Base-by-base conservation (phyloP, 345 rosid species). In the Euphorbia lathyris region DNA sequence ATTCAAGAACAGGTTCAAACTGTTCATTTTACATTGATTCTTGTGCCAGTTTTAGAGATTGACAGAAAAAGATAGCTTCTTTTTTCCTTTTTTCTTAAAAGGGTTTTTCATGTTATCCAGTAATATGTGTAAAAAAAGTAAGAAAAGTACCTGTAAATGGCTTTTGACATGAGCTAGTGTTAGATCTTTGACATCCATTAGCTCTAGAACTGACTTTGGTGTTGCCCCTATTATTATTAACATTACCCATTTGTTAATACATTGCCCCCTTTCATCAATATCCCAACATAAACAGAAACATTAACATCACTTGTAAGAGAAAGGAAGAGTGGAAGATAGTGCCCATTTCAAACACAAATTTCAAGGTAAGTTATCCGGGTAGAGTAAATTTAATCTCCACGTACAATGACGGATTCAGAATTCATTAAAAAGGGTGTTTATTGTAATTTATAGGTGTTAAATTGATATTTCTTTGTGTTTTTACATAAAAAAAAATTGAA, bases 81-180 rank as follows among this genome's bases (percentile, higher is more conserved):
- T 40, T 20, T n/a, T 14, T 30, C 1, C 14, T 58, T 27, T 53
- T n/a, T 53, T 27, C 63, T 57, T 14, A 30, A 58, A 27, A 58
- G 26, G 22, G 51, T 45, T 12, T 13, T 45, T 16, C 12, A 1
- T 16, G 3, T 45, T 2, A 45, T 12, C 51, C 3, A 45, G 19
- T 45, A 45, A 45, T 34, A 34, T 34, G 38, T n/a, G n/a, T n/a
- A n/a, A 40, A 12, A 45, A 40, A 40, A 9, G 9, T 3, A 40
- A 45, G 11, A 11, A 45, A 13, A 45, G 36, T n/a, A 86, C 96
- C 96, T 90, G 97, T 58, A 90, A 82, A 76, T 88, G 97, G 81
- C 97, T 90, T 74, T 90, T 90, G 27, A 88, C 97, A 70, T 90
- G 97, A 60, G 97, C 85, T 14, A 90, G 82, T 2, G 92, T 86